A percentile compares a stretch with the other conserved stretches of the same genome.
These are phyloP conservation scores for Mortierella sp. DNA, from an alignment of 371 early-diverging fungal genomes.

Conservation along the genomic window DNA sequence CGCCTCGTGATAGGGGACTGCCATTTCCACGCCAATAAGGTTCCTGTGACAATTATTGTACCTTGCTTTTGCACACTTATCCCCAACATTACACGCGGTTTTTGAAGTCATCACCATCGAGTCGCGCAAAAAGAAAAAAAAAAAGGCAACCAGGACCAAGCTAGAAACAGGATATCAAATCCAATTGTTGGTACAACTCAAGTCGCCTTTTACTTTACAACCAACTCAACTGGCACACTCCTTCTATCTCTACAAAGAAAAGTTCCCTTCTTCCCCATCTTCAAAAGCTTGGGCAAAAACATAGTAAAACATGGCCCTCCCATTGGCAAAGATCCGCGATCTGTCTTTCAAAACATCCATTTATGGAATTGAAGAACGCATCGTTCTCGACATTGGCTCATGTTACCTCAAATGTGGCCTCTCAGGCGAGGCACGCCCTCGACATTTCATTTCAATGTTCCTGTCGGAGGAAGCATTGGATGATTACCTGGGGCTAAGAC, in stretches of 20 bases:
- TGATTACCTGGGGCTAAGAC: constrained; percentile 44
- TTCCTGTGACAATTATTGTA: background rate
- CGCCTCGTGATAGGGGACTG: background rate
- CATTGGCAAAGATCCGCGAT: constrained; percentile 49
- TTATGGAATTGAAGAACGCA: constrained; percentile 84
- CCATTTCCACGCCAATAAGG: background rate
- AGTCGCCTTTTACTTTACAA: background rate
- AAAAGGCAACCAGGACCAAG: too few relatives aligned
- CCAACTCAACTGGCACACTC: background rate
- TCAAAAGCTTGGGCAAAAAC: background rate
- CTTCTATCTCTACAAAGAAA: background rate
- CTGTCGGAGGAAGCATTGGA: constrained; percentile 51
- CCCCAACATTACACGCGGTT: background rate
- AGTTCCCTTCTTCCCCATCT: background rate
- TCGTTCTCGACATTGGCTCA: constrained; percentile 90
- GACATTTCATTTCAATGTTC: constrained; percentile 73
- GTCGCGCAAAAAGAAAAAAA: background rate
- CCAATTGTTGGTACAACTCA: too few relatives aligned
- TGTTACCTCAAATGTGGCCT: constrained; percentile 89
- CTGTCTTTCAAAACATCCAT: constrained; percentile 60
- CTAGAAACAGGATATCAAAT: too few relatives aligned
- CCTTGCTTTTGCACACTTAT: background rate
- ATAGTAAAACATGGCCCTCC: constrained; percentile 36
- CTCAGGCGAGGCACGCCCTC: constrained; percentile 88
- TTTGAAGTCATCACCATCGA: background rate